These are phyloP conservation scores for Phytopythium sindhum DNA, from an alignment of 352 stramenopile species.

Conservation along the genomic window DNA sequence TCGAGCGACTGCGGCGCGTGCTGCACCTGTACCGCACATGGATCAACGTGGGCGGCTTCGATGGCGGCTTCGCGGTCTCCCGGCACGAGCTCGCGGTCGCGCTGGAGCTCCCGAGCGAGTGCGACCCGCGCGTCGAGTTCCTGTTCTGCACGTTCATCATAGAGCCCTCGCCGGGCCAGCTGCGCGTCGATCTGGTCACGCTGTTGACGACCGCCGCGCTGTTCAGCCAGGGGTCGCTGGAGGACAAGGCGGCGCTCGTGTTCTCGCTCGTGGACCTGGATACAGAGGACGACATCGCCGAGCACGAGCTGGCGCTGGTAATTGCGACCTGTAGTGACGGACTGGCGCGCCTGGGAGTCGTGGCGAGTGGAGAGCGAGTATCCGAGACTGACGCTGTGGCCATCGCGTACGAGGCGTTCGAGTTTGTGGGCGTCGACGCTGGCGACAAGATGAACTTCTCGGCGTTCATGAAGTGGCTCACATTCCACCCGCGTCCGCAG, in stretches of 20 bases:
- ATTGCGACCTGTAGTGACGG: conserved; percentile 51
- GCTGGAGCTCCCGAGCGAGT: conserved; percentile 40
- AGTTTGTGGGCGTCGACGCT: conserved; percentile 52
- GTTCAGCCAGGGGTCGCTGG: conserved; percentile 45
- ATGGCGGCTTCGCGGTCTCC: conserved; percentile 60
- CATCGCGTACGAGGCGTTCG: conserved; percentile 68
- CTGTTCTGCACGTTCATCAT: conserved; percentile 45
- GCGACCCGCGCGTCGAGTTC: conserved; percentile 33
- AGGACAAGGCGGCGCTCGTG: conserved; percentile 50
- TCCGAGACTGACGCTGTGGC: conserved; percentile 45
- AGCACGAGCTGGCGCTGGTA: conserved; percentile 63
- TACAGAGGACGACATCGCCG: conserved; percentile 70
- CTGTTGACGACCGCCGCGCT: conserved; percentile 41
- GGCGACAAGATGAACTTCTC: conserved; percentile 68
- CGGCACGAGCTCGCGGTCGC: conserved; percentile 59
- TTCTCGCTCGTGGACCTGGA: conserved; percentile 74
- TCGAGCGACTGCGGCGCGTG: conserved; percentile 55
- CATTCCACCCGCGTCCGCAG: conserved; percentile 58
- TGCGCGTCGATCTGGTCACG: conserved; percentile 56
- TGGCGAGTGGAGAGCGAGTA: conserved; percentile 6
- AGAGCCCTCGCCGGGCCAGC: neutral
- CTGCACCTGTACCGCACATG: conserved; percentile 52
- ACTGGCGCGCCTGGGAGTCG: conserved; percentile 33
- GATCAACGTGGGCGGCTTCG: conserved; percentile 44
- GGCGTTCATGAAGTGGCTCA: conserved; percentile 60